These are phyloP conservation scores for Cavenderia fasciculata DNA, from an alignment of 78 protist genomes.

Conservation along the genomic window DNA sequence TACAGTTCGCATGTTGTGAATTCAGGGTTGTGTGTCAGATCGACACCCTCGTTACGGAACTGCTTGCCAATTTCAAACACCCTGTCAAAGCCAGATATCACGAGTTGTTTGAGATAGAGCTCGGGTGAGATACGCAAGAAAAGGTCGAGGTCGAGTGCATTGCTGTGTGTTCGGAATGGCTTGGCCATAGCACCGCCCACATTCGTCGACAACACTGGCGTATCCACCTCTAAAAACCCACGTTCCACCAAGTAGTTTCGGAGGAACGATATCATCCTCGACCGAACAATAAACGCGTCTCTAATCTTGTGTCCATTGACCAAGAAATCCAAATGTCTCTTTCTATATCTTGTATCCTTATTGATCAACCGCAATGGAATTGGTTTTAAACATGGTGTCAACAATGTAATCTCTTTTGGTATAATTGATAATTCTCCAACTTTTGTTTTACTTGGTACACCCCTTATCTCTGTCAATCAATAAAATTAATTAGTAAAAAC, in stretches of 20 bases:
- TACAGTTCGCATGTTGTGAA: constrained; percentile 99
- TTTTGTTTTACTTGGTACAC: constrained; percentile 87
- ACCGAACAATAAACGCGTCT: constrained; percentile 81
- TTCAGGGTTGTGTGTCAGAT: constrained; percentile 99
- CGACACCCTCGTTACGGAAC: constrained; percentile 99
- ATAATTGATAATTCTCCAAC: constrained; percentile 97
- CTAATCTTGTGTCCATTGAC: constrained; percentile 82
- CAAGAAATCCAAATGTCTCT: constrained; percentile 97
- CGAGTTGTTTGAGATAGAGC: constrained; percentile 97
- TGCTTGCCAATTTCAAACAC: constrained; percentile 99
- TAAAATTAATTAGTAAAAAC: too few species aligned
- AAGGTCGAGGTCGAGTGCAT: constrained; percentile 95
- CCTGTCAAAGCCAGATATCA: constrained; percentile 99
- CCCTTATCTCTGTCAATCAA: neutral
- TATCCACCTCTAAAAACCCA: constrained; percentile 90
- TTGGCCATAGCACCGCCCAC: constrained; percentile 99
- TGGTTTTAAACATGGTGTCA: constrained; percentile 97
- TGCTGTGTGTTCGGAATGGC: constrained; percentile 99
- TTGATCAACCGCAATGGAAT: constrained; percentile 85
- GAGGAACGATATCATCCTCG: constrained; percentile 77
- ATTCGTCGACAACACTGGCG: constrained; percentile 96
- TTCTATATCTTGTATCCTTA: constrained; percentile 86
- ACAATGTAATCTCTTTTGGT: constrained; percentile 85
- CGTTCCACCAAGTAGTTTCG: constrained; percentile 84
- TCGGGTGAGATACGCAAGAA: constrained; percentile 99